Base-by-base conservation (phyloP, 192 early-diverging fungal species). In the Dispira simplex region DNA sequence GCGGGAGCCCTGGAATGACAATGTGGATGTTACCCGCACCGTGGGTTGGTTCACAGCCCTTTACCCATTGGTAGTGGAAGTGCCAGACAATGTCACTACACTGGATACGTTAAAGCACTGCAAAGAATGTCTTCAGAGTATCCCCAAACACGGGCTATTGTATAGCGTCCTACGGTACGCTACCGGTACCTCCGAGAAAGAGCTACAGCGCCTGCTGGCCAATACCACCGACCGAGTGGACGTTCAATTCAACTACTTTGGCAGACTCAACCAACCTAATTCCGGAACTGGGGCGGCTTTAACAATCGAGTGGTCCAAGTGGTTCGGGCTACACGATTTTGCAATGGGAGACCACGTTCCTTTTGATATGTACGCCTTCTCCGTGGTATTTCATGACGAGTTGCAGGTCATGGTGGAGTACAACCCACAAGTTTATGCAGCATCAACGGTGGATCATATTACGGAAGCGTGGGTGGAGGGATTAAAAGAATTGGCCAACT, bases 21-120 rank as follows among this genome's bases (percentile, higher is more conserved):
- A 62, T 45, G 3, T 46, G n/a, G 59, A 62, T 45, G 25, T 62
- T 14, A 62, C n/a, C 20, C 59, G 44, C 5, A 62, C 59, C 59
- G 27, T 72, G 23, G 71, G 71, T 43, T 72, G 71, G 71, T 72
- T 72, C 54, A 71, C 70, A 8, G n/a, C 68, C 26, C 23, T 67
- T 23, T 63, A 53, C 46, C 64, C 64, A 10, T 39, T 69, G 21
- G 51, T 46, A 23, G n/a, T 69, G 14, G 12, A 46, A 11, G 43
- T 44, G 0, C n/a, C 12, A 1, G 5, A 11, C 8, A n/a, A 46
- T 21, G 44, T 5, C 0, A 21, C 59, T 16, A 3, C 46, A 62
- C 2, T 44, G 11, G 43, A 0, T 39, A n/a, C 46, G n/a, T 45
- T 62, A 25, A 20, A 18, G 9, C 43, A 44, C 39, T 21, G 18